Percentiles rank a stretch among this genome's conserved stretches.
phyloP scores from a whole-genome alignment of 2,329 filamentous ascomycete genomes.

The Colletotrichum sp. region DNA sequence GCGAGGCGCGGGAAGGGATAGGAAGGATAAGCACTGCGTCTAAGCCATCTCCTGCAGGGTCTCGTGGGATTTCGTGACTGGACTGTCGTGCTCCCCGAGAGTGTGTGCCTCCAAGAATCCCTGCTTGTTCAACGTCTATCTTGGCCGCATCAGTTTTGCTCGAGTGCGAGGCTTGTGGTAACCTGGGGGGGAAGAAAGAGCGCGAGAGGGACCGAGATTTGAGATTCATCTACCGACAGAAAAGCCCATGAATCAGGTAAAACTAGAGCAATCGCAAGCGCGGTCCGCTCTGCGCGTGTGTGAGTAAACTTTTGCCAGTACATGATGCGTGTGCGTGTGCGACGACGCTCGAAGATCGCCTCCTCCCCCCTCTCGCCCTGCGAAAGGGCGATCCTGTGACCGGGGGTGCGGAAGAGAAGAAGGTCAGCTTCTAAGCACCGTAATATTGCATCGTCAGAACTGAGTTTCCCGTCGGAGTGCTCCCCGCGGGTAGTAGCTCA shows the following conservation, averaged over 20 bases:
- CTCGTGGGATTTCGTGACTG: conserved; percentile 7
- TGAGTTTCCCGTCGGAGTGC: not conserved
- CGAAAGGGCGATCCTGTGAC: not conserved
- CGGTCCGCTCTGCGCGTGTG: not conserved
- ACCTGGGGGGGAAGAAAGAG: not conserved
- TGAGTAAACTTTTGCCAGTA: not conserved
- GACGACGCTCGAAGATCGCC: not conserved
- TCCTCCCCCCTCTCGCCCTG: not conserved
- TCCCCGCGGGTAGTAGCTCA: not conserved
- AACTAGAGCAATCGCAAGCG: not conserved
- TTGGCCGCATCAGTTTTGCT: not conserved
- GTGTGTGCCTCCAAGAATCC: not conserved
- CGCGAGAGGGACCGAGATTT: not conserved
- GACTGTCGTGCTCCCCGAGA: not conserved
- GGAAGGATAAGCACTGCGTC: conserved; percentile 3
- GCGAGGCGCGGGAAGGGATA: not conserved
- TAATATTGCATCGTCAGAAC: not conserved
- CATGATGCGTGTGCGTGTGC: not conserved
- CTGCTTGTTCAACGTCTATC: not conserved
- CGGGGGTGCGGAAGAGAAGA: not conserved
- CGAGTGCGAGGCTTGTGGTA: not conserved
- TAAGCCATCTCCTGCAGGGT: conserved; percentile 1
- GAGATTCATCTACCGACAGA: not conserved
- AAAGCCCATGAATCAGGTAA: not conserved
- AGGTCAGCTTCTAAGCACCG: not conserved